Evolutionary conservation across 495 filamentous ascomycete genomes (phyloP).

Genomic region (Aspergillus nanangensis): DNA sequence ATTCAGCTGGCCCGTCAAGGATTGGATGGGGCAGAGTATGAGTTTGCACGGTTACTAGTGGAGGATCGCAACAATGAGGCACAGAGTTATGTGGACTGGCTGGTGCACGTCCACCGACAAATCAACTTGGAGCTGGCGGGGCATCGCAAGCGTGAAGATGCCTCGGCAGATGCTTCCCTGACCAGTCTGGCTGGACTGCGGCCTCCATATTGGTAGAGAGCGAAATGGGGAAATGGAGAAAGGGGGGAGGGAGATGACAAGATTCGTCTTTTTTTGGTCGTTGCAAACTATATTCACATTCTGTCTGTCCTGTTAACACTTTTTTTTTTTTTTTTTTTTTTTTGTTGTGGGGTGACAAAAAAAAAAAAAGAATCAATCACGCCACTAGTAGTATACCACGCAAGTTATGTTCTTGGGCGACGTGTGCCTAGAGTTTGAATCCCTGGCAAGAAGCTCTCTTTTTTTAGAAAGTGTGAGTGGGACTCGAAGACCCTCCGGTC

Average conservation of each 20-base stretch:
- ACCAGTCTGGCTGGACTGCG: constrained; percentile 64
- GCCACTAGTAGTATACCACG: background rate
- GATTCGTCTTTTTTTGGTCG: constrained; percentile 7
- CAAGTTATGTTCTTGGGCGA: background rate
- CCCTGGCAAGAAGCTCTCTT: background rate
- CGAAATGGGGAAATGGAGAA: too few species aligned
- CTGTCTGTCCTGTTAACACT: constrained; percentile 9
- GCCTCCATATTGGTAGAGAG: constrained; percentile 70
- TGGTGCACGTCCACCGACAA: constrained; percentile 90
- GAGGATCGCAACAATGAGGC: constrained; percentile 98
- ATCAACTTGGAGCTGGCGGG: constrained; percentile 85
- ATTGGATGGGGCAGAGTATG: constrained; percentile 90
- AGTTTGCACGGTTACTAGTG: constrained; percentile 85
- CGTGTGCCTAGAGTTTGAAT: background rate
- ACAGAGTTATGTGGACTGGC: constrained; percentile 96
- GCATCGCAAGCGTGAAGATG: constrained; percentile 71
- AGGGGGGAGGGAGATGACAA: background rate
- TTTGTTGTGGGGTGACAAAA: too few species aligned
- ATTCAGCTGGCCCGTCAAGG: constrained; percentile 92
- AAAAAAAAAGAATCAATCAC: background rate
- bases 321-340: constrained; percentile 11
- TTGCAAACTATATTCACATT: too few species aligned
- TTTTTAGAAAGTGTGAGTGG: background rate
- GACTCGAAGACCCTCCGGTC: background rate
- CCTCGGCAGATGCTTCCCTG: constrained; percentile 45